phyloP scores from a whole-genome alignment of 495 filamentous ascomycete genomes.

The Aspergillus steynii region DNA sequence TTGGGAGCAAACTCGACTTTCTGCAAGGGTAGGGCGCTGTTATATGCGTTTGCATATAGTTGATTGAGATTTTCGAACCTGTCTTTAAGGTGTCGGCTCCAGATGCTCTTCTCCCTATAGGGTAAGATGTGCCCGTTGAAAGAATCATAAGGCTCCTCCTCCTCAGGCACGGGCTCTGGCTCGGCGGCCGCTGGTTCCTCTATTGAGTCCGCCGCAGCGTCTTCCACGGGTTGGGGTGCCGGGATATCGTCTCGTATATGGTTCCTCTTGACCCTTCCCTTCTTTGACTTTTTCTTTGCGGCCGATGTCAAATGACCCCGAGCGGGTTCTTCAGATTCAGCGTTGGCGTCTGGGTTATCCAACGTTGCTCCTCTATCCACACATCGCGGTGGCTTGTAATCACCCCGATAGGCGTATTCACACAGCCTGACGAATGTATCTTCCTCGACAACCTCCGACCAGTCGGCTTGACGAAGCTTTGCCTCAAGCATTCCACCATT shows the following conservation, averaged over 20 bases:
- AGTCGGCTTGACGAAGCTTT: slow-evolving; percentile 19
- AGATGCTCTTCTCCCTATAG: slow-evolving; percentile 18
- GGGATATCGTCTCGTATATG: too few relatives aligned
- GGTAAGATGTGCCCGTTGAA: slow-evolving; percentile 1
- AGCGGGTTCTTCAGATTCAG: background rate
- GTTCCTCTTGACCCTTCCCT: background rate
- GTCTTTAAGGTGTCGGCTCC: slow-evolving; percentile 15
- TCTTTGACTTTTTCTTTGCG: too few relatives aligned
- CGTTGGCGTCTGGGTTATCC: background rate
- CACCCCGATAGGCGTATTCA: slow-evolving; percentile 27
- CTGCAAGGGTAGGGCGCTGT: background rate
- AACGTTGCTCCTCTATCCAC: background rate
- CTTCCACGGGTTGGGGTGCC: background rate
- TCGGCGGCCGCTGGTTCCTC: background rate
- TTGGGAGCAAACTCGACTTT: slow-evolving; percentile 9
- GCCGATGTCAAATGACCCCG: background rate
- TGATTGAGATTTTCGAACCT: slow-evolving; percentile 1
- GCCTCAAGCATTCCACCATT: slow-evolving; percentile 26
- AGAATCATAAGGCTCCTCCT: background rate
- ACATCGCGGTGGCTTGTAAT: slow-evolving; percentile 24
- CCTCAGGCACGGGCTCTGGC: slow-evolving; percentile 8
- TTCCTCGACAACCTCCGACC: slow-evolving; percentile 25
- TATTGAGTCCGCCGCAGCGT: background rate
- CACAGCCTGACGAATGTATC: slow-evolving; percentile 29
- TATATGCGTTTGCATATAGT: background rate